A percentile compares a stretch with the other conserved stretches of the same genome.
Evolutionary conservation across 768 basidiomycete genomes (phyloP).

Genomic region (Hypholoma sublateritium): DNA sequence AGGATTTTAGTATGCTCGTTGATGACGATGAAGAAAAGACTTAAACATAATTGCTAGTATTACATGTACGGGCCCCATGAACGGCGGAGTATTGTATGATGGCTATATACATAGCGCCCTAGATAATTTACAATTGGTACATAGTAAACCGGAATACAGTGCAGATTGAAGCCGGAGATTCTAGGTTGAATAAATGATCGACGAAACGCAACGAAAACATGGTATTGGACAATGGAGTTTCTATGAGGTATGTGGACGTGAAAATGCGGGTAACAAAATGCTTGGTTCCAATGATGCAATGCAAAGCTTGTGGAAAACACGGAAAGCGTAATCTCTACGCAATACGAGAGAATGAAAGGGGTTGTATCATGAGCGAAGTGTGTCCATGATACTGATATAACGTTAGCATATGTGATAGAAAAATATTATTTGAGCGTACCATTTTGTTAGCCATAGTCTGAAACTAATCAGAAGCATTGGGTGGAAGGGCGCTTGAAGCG

Average conservation of each 20-base stretch:
- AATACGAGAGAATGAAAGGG: not conserved
- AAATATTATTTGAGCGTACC: no score
- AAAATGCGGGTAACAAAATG: not conserved
- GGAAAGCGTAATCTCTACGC: not conserved
- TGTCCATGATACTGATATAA: not conserved
- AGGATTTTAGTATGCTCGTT: not conserved
- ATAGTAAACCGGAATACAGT: not conserved
- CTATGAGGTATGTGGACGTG: slow-evolving; percentile 2
- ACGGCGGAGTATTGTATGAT: not conserved
- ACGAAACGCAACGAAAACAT: slow-evolving; percentile 6
- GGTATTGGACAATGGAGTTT: slow-evolving; percentile 7
- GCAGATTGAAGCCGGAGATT: slow-evolving; percentile 1
- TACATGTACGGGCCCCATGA: not conserved
- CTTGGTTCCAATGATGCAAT: slow-evolving; percentile 6
- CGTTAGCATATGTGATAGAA: not conserved
- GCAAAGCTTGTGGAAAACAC: not conserved
- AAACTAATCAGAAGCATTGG: slow-evolving; percentile 1
- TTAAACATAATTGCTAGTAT: not conserved
- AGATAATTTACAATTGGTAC: not conserved
- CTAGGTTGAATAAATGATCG: slow-evolving; percentile 1
- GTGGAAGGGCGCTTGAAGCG: slow-evolving; percentile 26
- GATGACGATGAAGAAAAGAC: not conserved
- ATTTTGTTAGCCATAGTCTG: slow-evolving; percentile 6
- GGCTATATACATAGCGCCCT: not conserved
- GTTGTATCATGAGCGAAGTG: not conserved